These are phyloP conservation scores for Prunus armeniaca DNA, from an alignment of 306 rosid species.

Conservation along the genomic window DNA sequence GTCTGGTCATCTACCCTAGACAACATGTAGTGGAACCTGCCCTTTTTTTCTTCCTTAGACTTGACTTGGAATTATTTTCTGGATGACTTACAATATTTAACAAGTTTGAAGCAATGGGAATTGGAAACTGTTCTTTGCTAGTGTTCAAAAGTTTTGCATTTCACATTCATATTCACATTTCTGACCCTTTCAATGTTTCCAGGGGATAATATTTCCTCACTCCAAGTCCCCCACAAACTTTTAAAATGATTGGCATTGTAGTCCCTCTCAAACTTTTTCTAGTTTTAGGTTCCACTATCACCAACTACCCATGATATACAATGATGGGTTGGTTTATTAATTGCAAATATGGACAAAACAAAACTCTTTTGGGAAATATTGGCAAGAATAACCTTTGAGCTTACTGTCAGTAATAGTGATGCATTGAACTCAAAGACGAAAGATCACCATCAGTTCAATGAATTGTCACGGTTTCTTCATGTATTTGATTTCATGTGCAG, in stretches of 20 bases:
- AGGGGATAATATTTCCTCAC: neutral
- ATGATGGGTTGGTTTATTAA: neutral
- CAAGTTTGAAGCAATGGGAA: too few relatives aligned
- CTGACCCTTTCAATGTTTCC: neutral
- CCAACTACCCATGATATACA: neutral
- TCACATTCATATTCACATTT: neutral
- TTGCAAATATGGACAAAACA: neutral
- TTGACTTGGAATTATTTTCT: neutral
- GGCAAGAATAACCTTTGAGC: neutral
- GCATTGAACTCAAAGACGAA: constrained; percentile 14
- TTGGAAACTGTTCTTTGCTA: neutral
- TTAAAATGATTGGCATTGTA: neutral
- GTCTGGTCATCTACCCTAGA: too few relatives aligned
- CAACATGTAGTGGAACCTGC: too few relatives aligned
- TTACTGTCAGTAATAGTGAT: constrained; percentile 1
- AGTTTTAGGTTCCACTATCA: neutral
- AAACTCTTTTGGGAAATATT: neutral
- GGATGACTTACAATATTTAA: neutral
- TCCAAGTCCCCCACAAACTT: neutral
- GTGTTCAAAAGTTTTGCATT: neutral
- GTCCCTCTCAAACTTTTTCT: neutral
- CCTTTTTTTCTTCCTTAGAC: neutral
- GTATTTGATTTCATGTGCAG: constrained; percentile 1
- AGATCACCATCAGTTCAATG: constrained; percentile 8
- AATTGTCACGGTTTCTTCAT: constrained; percentile 21